Conservation (phyloP, 352 stramenopile genomes). For the Sclerospora graminicola region DNA sequence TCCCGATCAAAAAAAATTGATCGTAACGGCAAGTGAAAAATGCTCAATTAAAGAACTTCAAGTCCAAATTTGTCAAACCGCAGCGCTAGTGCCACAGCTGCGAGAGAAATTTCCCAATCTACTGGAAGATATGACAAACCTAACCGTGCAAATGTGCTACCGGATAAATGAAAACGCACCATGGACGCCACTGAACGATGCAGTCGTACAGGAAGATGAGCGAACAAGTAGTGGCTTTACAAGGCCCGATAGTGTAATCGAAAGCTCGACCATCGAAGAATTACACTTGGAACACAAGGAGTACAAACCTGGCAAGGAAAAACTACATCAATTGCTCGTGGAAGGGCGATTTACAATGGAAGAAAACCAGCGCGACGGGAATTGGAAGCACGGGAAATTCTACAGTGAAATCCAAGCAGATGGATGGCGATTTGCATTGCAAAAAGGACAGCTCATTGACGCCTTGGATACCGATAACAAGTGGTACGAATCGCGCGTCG, state of each 20-base stretch:
- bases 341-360: conserved; percentile 27
- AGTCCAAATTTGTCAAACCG: conserved; percentile 27
- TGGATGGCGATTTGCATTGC: conserved; percentile 48
- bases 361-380: conserved; percentile 1
- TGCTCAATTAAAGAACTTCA: conserved; percentile 34
- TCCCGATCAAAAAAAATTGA: conserved; percentile 25
- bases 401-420: conserved; percentile 52
- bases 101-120: conserved; percentile 32
- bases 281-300: conserved; percentile 49
- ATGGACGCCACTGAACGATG: conserved; percentile 33
- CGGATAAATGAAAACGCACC: conserved; percentile 22
- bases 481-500: conserved; percentile 68
- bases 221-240: conserved; percentile 11
- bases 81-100: conserved; percentile 17
- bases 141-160: conserved; percentile 42
- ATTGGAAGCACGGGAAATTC: conserved; percentile 50
- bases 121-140: conserved; percentile 14
- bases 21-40: conserved; percentile 30
- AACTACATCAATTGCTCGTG: conserved; percentile 53
- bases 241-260: conserved; percentile 7
- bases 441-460: conserved; percentile 52
- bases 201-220: conserved; percentile 9
- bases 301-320: conserved; percentile 42
- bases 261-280: conserved; percentile 25
- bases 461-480: conserved; percentile 67